Percentiles rank a stretch among this genome's conserved stretches.
Evolutionary conservation across 139 green algal species (phyloP).

Genomic region (Micromonas pusilla): DNA sequence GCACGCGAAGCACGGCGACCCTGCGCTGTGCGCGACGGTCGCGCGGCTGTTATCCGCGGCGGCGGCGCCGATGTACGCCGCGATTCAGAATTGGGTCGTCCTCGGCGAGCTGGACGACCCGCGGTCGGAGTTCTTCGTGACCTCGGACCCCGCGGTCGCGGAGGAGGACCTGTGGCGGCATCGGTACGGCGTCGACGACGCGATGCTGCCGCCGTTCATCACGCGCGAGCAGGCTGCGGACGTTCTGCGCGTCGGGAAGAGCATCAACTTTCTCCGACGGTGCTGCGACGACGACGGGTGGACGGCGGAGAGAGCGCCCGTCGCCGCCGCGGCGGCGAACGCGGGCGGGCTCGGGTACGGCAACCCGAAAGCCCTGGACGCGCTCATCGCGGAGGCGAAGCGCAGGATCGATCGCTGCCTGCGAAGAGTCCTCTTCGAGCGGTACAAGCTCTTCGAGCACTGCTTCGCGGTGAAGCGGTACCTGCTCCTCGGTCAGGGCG

Average conservation of each 20-base stretch:
- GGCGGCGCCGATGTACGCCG: slow-evolving; percentile 65
- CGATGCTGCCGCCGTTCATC: slow-evolving; percentile 55
- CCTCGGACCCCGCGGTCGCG: slow-evolving; percentile 23
- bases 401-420: slow-evolving; percentile 58
- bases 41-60: slow-evolving; percentile 47
- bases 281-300: slow-evolving; percentile 58
- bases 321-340: background rate
- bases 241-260: slow-evolving; percentile 80
- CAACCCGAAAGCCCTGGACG: slow-evolving; percentile 54
- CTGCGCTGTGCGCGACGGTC: slow-evolving; percentile 49
- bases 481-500: slow-evolving; percentile 84
- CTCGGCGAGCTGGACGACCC: slow-evolving; percentile 69
- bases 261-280: slow-evolving; percentile 81
- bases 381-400: slow-evolving; percentile 50
- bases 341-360: slow-evolving; percentile 6
- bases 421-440: slow-evolving; percentile 61
- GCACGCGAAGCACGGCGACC: slow-evolving; percentile 66
- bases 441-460: slow-evolving; percentile 63
- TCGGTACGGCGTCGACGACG: slow-evolving; percentile 41
- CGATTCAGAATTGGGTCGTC: slow-evolving; percentile 75
- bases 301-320: background rate
- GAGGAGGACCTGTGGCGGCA: slow-evolving; percentile 39
- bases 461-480: slow-evolving; percentile 75
- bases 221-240: slow-evolving; percentile 47
- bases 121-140: slow-evolving; percentile 77